phyloP scores from a whole-genome alignment of 2,329 filamentous ascomycete species.

The Botrytis hyacinthi region DNA sequence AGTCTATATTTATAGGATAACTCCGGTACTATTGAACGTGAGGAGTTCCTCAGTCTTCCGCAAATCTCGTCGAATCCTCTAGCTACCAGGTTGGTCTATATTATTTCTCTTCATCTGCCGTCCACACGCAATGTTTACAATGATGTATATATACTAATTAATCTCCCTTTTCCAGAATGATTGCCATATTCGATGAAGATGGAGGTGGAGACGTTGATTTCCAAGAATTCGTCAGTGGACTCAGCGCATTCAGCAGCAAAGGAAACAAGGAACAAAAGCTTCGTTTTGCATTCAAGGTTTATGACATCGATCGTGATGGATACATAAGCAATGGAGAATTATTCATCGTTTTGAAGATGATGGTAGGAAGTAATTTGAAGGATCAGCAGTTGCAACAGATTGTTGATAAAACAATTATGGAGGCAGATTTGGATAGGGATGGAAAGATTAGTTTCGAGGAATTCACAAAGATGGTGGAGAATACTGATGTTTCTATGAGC shows the following conservation, averaged over 20 bases:
- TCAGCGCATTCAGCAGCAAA: constrained; percentile 94
- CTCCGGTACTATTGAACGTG: constrained; percentile 96
- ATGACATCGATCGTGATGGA: constrained; percentile 97
- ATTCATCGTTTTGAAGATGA: constrained; percentile 99
- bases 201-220: constrained; percentile 98
- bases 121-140: constrained; percentile 1
- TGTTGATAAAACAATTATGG: constrained; percentile 99
- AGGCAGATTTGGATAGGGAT: constrained; percentile 92
- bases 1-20: constrained; percentile 65
- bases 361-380: constrained; percentile 99
- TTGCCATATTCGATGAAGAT: constrained; percentile 98
- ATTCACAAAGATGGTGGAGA: constrained; percentile 98
- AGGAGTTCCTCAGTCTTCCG: constrained; percentile 94
- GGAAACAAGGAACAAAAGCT: constrained; percentile 99
- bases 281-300: constrained; percentile 97
- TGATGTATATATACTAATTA: background rate
- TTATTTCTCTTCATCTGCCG: background rate
- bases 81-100: constrained; percentile 69
- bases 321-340: constrained; percentile 99
- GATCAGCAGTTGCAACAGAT: constrained; percentile 99
- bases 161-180: constrained; percentile 66
- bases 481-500: constrained; percentile 75
- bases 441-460: constrained; percentile 99
- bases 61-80: constrained; percentile 98
- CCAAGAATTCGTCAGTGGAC: constrained; percentile 94